Evolutionary conservation across 2,329 filamentous ascomycete species (phyloP).

Genomic region (Xylaria sp.): DNA sequence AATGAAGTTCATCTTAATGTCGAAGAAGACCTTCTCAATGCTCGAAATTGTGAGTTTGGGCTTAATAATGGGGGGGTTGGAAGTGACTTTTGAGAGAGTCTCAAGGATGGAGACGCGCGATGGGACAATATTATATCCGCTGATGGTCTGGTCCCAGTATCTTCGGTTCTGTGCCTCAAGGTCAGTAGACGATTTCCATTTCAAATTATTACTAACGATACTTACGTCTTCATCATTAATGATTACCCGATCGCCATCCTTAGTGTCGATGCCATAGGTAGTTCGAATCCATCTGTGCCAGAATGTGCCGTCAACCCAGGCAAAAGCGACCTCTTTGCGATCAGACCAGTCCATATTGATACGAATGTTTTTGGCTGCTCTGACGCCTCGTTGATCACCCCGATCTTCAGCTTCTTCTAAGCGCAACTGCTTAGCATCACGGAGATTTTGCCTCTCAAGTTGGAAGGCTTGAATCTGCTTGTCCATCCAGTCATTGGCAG

Average conservation of each 20-base stretch:
- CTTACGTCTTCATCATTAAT: constrained; percentile 98
- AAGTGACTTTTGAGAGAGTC: constrained; percentile 78
- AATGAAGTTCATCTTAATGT: constrained; percentile 67
- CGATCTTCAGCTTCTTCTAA: constrained; percentile 97
- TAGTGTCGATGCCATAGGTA: constrained; percentile 93
- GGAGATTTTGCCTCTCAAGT: constrained; percentile 89
- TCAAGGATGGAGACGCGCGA: constrained; percentile 92
- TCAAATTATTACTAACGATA: background rate
- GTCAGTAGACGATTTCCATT: constrained; percentile 51
- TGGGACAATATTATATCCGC: constrained; percentile 88
- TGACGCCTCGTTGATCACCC: constrained; percentile 85
- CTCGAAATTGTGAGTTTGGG: constrained; percentile 81
- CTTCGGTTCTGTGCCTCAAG: constrained; percentile 74
- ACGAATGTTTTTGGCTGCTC: constrained; percentile 87
- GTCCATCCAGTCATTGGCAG: constrained; percentile 97
- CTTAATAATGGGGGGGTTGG: constrained; percentile 75
- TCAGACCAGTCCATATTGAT: constrained; percentile 91
- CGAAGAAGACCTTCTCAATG: constrained; percentile 77
- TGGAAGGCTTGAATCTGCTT: constrained; percentile 93
- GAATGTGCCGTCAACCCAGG: constrained; percentile 96
- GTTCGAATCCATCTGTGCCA: constrained; percentile 97
- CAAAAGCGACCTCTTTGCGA: constrained; percentile 90
- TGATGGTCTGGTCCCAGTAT: constrained; percentile 94
- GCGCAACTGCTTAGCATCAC: constrained; percentile 92
- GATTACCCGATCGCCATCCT: constrained; percentile 88